Base-by-base conservation (phyloP, 306 rosid species). In the Medicago truncatula region DNA sequence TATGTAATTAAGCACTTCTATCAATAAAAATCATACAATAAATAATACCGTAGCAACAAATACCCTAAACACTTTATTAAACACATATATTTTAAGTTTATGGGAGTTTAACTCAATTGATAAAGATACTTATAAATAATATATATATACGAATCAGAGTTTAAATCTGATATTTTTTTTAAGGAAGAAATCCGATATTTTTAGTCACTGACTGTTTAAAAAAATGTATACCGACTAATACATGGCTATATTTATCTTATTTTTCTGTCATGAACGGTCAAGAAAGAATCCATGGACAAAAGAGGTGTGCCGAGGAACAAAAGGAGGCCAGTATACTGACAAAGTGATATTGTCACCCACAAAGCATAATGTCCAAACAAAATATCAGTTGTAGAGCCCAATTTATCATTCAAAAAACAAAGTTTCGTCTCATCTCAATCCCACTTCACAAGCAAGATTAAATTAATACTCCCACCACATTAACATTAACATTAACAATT, bases 271-370 rank as follows among this genome's bases (percentile, higher is more conserved):
- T 3, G 13, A 74, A 60, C 46, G n/a, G 60, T 8, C 9, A 34
- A 11, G 36, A 38, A 61, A 60, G 39, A 71, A 63, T 61, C 56
- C 23, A 15, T 31, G 74, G 83, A 72, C 69, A 52, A 79, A 65
- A 67, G 74, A 47, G 9, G 18, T 4, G 9, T 49, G 54, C 31
- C 17, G 6, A 38, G 80, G 58, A 61, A 54, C 80, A 54, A 71
- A 50, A 39, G 56, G 67, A 25, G 28, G 60, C 52, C 34, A 63
- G 17, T 54, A 54, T 58, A 64, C 67, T 71, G 82, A 71, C 21
- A 71, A 71, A 78, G 65, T 72, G 78, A 17, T 52, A 63, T 4
- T 64, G 78, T 72, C 61, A 79, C 74, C 74, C n/a, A 25, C 40
- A 44, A 14, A 46, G 20, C 41, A 41, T 56, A 53, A 8, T 40